Base-by-base conservation (phyloP, 2,329 filamentous ascomycete genomes). In the Colletotrichum chlorophyti region DNA sequence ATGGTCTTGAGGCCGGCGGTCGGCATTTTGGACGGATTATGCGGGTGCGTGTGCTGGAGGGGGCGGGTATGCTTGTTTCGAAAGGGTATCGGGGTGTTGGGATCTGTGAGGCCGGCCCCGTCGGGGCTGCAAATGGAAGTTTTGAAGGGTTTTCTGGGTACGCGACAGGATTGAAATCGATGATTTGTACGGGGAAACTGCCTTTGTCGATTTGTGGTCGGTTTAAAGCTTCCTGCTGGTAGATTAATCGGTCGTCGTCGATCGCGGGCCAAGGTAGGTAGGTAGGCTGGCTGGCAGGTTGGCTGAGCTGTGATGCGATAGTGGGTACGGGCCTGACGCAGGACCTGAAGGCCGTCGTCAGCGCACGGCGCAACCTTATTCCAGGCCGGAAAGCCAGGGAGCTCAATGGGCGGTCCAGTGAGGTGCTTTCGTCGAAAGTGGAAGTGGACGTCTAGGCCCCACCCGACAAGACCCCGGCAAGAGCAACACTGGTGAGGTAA, bases 1-100 rank as follows among this genome's bases (percentile, higher is more conserved):
- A 99, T 99, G 66, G 95, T 99, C 81, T 97, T 98, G 71, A 99
- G 88, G 74, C 95, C 95, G 68, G 95, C 93, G 81, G 91, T 85
- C 79, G 83, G 75, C 83, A 86, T 86, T 64, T 69, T 81, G 78
- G 65, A 61, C 61, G 65, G n/a, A n/a, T n/a, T n/a, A n/a, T n/a
- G n/a, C n/a, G n/a, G n/a, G n/a, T n/a, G n/a, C n/a, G n/a, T n/a
- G 26, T 21, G 47, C 41, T 34, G 53, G 37, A 26, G 12, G 14
- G 52, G 19, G 21, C 42, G 40, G 42, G 58, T 19, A 11, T 53
- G 26, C 45, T 53, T 60, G 52, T 46, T 60, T 55, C 57, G 57
- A 32, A 57, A 31, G 38, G 31, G 51, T 60, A 55, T 57, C 51
- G 57, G 48, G 48, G 23, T 27, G 17, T 48, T 48, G 31, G 27